A percentile compares a stretch with the other conserved stretches of the same genome.
These are phyloP conservation scores for Populus hybrid DNA, from an alignment of 441 rosid species.

Conservation along the genomic window DNA sequence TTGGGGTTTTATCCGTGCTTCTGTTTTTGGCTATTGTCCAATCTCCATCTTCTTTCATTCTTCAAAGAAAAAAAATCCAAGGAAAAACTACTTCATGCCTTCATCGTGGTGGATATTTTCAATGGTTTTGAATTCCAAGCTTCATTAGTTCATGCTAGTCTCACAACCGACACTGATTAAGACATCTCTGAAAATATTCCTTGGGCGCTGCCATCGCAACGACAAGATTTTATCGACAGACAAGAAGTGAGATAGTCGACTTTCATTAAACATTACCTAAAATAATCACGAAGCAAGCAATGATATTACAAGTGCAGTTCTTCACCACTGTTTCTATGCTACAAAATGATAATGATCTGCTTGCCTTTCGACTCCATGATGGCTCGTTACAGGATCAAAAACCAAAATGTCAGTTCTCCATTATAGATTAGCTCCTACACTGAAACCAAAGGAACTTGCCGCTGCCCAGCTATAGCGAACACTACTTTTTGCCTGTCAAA, in stretches of 20 bases:
- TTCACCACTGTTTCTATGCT: neutral
- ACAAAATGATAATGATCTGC: neutral
- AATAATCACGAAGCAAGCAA: neutral
- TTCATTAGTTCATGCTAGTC: neutral
- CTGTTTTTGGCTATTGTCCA: no score
- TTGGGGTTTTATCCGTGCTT: no score
- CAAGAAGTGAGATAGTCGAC: neutral
- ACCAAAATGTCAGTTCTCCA: no score
- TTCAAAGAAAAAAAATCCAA: no score
- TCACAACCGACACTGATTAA: neutral
- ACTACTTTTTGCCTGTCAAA: slow-evolving; percentile 20
- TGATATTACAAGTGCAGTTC: neutral
- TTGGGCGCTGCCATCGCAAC: neutral
- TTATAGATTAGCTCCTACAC: neutral
- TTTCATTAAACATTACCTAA: neutral
- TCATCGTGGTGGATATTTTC: neutral
- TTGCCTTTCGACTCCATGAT: neutral
- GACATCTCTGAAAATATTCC: neutral
- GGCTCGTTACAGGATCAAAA: neutral
- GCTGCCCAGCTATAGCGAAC: neutral
- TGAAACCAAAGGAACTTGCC: neutral
- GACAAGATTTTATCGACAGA: neutral
- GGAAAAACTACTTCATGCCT: no score
- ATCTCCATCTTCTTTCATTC: no score
- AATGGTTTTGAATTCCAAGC: neutral